These are phyloP conservation scores for Ogataea kodamae DNA, from an alignment of 805 yeast genomes.

Conservation along the genomic window DNA sequence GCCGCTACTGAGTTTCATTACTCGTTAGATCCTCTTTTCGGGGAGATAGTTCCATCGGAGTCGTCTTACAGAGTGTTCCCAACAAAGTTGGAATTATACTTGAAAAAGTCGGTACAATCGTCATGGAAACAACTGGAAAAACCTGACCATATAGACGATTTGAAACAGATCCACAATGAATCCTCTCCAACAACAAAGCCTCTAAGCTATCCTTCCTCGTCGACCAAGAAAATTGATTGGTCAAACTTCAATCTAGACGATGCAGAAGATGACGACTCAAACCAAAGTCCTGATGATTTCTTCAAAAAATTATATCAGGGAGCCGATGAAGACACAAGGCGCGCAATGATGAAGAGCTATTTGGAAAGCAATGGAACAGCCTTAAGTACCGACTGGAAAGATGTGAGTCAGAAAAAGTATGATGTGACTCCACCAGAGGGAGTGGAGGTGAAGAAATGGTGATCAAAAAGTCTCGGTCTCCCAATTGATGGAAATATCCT, in stretches of 20 bases:
- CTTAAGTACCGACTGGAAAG: slow-evolving; percentile 89
- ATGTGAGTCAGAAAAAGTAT: slow-evolving; percentile 63
- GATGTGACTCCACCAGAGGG: slow-evolving; percentile 76
- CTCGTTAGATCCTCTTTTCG: slow-evolving; percentile 49
- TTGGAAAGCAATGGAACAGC: slow-evolving; percentile 94
- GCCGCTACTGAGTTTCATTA: slow-evolving; percentile 50
- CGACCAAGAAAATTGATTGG: slow-evolving; percentile 69
- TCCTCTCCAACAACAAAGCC: slow-evolving; percentile 1
- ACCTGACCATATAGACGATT: slow-evolving; percentile 14
- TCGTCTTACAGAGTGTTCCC: slow-evolving; percentile 52
- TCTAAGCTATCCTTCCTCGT: slow-evolving; percentile 64
- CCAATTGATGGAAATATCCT: slow-evolving; percentile 21
- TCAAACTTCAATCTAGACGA: slow-evolving; percentile 42
- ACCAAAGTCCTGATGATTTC: slow-evolving; percentile 55
- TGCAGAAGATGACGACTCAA: slow-evolving; percentile 43
- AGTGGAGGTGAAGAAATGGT: slow-evolving; percentile 57
- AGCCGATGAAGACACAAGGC: slow-evolving; percentile 80
- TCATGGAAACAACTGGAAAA: slow-evolving; percentile 58
- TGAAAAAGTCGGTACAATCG: slow-evolving; percentile 42
- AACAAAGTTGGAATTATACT: slow-evolving; percentile 71
- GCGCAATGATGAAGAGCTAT: slow-evolving; percentile 97
- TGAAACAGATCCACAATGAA: slow-evolving; percentile 6
- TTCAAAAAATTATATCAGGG: slow-evolving; percentile 70
- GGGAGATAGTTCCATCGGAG: slow-evolving; percentile 43
- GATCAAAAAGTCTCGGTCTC: slow-evolving; percentile 21